Conservation (phyloP, 805 yeast species). For the Priceomyces castillae region DNA sequence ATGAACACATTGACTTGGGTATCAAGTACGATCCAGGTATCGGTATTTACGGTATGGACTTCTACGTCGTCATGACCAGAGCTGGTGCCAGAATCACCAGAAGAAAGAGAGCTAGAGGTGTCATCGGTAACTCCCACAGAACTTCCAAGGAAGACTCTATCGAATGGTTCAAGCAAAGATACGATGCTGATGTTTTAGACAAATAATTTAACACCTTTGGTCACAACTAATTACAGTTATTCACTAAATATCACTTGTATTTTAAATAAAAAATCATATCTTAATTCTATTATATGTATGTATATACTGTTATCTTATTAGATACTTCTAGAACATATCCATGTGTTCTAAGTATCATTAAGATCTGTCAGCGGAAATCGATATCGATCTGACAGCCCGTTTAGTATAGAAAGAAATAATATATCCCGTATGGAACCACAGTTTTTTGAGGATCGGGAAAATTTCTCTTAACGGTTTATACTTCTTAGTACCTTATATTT, state of each 20-base stretch:
- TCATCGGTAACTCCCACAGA: conserved; percentile 89
- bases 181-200: conserved; percentile 96
- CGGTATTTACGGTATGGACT: conserved; percentile 99
- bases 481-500: not conserved
- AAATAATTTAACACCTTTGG: conserved; percentile 45
- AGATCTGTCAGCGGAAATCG: no score
- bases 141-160: conserved; percentile 92
- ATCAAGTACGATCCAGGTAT: conserved; percentile 99
- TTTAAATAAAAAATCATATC: conserved; percentile 6
- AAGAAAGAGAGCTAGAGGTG: conserved; percentile 91
- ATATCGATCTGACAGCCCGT: no score
- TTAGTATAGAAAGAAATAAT: no score
- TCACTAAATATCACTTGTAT: conserved; percentile 6
- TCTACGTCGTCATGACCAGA: conserved; percentile 99
- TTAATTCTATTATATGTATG: no score
- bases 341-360: no score
- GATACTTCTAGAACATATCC: no score
- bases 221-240: conserved; percentile 7
- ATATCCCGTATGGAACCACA: no score
- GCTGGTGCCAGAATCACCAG: conserved; percentile 99
- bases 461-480: no score
- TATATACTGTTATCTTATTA: no score
- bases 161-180: conserved; percentile 98
- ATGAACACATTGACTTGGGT: conserved; percentile 99
- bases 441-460: no score